Conservation (phyloP, 192 early-diverging fungal species). For the Backusella australiensis region DNA sequence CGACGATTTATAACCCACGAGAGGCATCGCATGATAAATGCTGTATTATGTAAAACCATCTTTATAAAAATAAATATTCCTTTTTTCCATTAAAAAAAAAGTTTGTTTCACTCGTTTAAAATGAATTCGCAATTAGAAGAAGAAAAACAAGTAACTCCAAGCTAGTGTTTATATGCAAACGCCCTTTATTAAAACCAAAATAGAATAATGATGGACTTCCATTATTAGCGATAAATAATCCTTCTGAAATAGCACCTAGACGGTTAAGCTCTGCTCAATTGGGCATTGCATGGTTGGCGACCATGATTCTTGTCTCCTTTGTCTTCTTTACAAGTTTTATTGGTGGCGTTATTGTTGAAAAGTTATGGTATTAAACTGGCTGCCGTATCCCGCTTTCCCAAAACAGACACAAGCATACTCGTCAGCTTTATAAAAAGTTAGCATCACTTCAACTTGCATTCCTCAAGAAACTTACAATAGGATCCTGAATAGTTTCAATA, state of each 20-base stretch:
- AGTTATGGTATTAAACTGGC: not conserved
- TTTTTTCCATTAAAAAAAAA: not conserved
- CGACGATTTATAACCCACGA: not conserved
- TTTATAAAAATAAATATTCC: not conserved
- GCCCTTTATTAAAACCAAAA: not conserved
- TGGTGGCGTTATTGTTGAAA: not conserved
- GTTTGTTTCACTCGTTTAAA: not conserved
- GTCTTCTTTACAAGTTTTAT: not conserved
- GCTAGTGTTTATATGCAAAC: not conserved
- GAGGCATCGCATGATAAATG: slow-evolving; percentile 5
- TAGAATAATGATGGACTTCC: not conserved
- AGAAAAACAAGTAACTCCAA: not conserved
- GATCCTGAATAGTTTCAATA: not conserved
- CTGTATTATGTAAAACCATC: not conserved
- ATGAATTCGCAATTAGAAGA: not conserved
- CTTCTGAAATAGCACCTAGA: not conserved
- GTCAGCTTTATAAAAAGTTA: not conserved
- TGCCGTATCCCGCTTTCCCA: not conserved
- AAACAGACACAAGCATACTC: slow-evolving; percentile 1
- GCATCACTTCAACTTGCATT: too few species aligned
- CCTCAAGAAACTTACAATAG: slow-evolving; percentile 5
- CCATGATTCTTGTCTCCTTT: not conserved
- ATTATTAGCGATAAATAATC: not conserved
- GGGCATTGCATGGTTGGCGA: not conserved
- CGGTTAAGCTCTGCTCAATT: not conserved